Conservation (phyloP, 768 basidiomycete genomes). For the Naganishia onofrii region DNA sequence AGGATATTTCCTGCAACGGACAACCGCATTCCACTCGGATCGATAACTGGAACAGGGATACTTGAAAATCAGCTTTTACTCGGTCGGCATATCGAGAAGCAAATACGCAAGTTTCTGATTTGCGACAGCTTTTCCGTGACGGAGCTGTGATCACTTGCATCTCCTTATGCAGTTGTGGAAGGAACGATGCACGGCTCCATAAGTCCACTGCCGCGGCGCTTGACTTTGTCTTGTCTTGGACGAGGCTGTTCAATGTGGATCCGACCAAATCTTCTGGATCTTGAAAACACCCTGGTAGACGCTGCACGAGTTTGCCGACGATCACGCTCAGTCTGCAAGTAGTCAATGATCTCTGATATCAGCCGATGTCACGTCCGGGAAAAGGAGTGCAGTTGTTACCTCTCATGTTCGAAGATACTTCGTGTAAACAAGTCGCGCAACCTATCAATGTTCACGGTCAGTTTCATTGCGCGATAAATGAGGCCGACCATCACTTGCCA, state of each 20-base stretch:
- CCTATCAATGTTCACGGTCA: constrained; percentile 62
- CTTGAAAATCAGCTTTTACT: not conserved
- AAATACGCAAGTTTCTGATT: not conserved
- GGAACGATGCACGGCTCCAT: not conserved
- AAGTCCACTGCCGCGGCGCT: not conserved
- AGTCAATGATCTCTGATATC: not conserved
- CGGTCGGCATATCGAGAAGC: too few relatives aligned
- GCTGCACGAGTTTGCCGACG: constrained; percentile 82
- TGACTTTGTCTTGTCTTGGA: not conserved
- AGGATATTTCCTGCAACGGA: constrained; percentile 83
- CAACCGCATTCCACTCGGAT: constrained; percentile 78
- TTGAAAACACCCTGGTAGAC: constrained; percentile 62
- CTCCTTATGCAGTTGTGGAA: not conserved
- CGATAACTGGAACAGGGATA: constrained; percentile 58
- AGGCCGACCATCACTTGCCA: constrained; percentile 58
- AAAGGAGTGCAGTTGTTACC: constrained; percentile 35
- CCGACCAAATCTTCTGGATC: not conserved
- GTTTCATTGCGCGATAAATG: constrained; percentile 50
- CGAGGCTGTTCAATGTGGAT: not conserved
- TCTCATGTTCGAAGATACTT: constrained; percentile 42
- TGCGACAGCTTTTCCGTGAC: not conserved
- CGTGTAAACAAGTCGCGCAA: constrained; percentile 43
- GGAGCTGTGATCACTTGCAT: not conserved
- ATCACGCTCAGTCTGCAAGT: constrained; percentile 70
- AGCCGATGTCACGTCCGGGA: not conserved